phyloP scores from a whole-genome alignment of 495 filamentous ascomycete genomes.

The Aspergillus coremiiformis region DNA sequence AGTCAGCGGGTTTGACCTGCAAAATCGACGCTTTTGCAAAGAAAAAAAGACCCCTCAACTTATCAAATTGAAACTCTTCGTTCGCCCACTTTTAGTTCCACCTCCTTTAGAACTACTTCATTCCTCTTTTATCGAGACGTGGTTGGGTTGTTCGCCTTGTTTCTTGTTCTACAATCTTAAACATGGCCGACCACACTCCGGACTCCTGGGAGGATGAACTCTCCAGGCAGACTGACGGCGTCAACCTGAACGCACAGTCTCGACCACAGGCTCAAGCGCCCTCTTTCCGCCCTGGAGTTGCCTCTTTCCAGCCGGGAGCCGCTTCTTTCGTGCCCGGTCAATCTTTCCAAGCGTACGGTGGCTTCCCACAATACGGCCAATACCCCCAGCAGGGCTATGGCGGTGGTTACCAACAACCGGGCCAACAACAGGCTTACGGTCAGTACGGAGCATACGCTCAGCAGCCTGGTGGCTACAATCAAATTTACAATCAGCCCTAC shows the following conservation, averaged over 20 bases:
- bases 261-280: conserved; percentile 58
- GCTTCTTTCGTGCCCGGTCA: conserved; percentile 77
- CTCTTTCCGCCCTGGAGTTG: conserved; percentile 60
- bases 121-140: conserved; percentile 6
- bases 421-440: conserved; percentile 26
- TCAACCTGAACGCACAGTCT: conserved; percentile 72
- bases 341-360: conserved; percentile 45
- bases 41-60: conserved; percentile 21
- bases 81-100: conserved; percentile 8
- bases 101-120: neutral
- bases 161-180: conserved; percentile 27
- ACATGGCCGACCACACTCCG: conserved; percentile 70
- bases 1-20: conserved; percentile 37
- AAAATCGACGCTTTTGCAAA: conserved; percentile 21
- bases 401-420: conserved; percentile 20
- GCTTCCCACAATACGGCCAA: conserved; percentile 44
- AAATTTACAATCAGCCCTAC: conserved; percentile 25
- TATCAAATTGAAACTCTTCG: conserved; percentile 7
- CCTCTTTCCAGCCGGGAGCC: conserved; percentile 58
- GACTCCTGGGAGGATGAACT: conserved; percentile 97
- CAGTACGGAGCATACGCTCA: conserved; percentile 44
- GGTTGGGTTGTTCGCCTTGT: conserved; percentile 15
- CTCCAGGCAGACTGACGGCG: conserved; percentile 75
- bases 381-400: conserved; percentile 52
- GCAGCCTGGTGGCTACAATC: conserved; percentile 34